Percentiles rank a stretch among this genome's conserved stretches.
Conservation (phyloP, 306 rosid genomes). For the Dalbergia cochinchinensis region DNA sequence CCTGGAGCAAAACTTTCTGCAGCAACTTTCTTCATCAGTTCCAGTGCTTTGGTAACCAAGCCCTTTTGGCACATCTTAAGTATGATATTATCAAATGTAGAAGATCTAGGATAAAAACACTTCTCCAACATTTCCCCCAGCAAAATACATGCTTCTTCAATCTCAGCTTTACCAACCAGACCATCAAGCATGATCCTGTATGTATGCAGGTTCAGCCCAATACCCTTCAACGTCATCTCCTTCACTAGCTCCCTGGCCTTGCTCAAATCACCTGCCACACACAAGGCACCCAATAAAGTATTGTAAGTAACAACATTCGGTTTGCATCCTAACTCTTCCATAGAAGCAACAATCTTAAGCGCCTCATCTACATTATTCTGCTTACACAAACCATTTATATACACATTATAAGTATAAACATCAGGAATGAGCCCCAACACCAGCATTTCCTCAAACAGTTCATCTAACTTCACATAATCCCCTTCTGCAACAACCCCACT, state of each 20-base stretch:
- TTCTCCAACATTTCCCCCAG: conserved; percentile 75
- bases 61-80: conserved; percentile 66
- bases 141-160: conserved; percentile 62
- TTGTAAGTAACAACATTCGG: conserved; percentile 79
- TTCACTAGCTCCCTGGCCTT: conserved; percentile 58
- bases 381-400: conserved; percentile 74
- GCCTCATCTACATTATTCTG: conserved; percentile 62
- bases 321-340: conserved; percentile 76
- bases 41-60: conserved; percentile 57
- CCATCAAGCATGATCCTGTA: conserved; percentile 71
- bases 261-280: conserved; percentile 52
- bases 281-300: conserved; percentile 62
- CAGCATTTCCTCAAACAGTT: conserved; percentile 80
- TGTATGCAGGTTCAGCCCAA: conserved; percentile 64
- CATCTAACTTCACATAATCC: conserved; percentile 57
- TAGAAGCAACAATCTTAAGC: conserved; percentile 56
- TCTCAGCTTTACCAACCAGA: conserved; percentile 59
- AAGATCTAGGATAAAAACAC: conserved; percentile 54
- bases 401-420: conserved; percentile 73
- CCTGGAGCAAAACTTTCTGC: conserved; percentile 57
- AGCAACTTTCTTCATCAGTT: conserved; percentile 59
- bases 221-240: conserved; percentile 65
- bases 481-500: conserved; percentile 59
- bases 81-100: conserved; percentile 64
- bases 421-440: conserved; percentile 79